Percentiles rank a stretch among this genome's conserved stretches.
Evolutionary conservation across 1,139 yeast genomes (phyloP).

Genomic region (Blastobotrys persicus): DNA sequence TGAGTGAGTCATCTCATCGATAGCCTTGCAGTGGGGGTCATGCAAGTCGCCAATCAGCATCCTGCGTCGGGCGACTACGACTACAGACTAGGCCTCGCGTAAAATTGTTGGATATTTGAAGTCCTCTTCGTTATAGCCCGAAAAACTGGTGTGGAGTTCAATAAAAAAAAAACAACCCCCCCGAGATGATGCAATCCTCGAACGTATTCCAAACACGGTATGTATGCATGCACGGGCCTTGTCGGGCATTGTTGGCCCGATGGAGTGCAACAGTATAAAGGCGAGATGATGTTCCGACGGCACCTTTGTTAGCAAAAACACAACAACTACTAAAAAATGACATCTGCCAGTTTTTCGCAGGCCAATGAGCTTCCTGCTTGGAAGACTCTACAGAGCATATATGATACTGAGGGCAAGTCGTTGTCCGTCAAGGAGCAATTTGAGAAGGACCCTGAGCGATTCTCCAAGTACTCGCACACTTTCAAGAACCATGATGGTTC

Average conservation of each 20-base stretch:
- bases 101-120: no score
- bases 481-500: constrained; percentile 84
- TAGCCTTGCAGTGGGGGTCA: background rate
- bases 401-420: constrained; percentile 62
- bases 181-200: no score
- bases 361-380: constrained; percentile 81
- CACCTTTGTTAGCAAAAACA: background rate
- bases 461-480: constrained; percentile 68
- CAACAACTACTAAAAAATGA: constrained; percentile 22
- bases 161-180: no score
- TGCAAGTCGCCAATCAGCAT: background rate
- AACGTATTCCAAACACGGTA: no score
- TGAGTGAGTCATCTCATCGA: background rate
- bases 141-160: no score
- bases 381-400: constrained; percentile 69
- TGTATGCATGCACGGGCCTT: background rate
- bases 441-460: constrained; percentile 68
- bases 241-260: background rate
- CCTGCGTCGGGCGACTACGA: no score
- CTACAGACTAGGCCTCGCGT: no score
- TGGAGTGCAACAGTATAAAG: background rate
- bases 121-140: no score
- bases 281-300: background rate
- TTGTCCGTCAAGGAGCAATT: constrained; percentile 79
- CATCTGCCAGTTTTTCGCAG: constrained; percentile 49